A percentile compares a stretch with the other conserved stretches of the same genome.
Conservation (phyloP, 352 stramenopile genomes). For the Phytophthora ramorum region DNA sequence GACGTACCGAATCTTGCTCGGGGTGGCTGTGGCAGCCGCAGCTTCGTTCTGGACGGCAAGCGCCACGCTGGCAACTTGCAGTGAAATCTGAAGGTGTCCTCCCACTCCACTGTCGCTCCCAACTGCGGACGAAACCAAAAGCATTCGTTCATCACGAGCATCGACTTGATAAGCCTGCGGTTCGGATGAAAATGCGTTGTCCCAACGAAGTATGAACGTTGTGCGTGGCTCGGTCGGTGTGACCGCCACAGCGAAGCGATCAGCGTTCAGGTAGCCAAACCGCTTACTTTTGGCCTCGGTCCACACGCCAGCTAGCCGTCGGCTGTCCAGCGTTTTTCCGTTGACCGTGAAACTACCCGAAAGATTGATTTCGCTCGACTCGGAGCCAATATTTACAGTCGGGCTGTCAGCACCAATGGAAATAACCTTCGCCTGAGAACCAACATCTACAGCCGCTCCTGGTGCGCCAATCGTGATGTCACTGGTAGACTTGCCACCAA, state of each 20-base stretch:
- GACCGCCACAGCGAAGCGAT: slow-evolving; percentile 27
- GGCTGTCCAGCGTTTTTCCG: slow-evolving; percentile 45
- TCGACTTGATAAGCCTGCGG: slow-evolving; percentile 33
- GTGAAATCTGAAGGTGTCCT: slow-evolving; percentile 38
- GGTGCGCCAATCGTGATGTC: slow-evolving; percentile 44
- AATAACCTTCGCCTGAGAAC: slow-evolving; percentile 29
- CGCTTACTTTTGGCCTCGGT: slow-evolving; percentile 10
- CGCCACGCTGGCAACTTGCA: slow-evolving; percentile 40
- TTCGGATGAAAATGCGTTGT: slow-evolving; percentile 39
- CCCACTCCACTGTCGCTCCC: not conserved
- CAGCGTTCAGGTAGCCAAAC: slow-evolving; percentile 49
- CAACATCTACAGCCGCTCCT: slow-evolving; percentile 36
- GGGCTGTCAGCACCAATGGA: slow-evolving; percentile 39
- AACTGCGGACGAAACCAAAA: slow-evolving; percentile 10
- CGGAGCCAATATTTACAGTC: slow-evolving; percentile 48
- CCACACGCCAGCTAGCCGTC: slow-evolving; percentile 27
- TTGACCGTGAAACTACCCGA: slow-evolving; percentile 65
- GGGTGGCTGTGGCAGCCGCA: not conserved
- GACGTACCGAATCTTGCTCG: slow-evolving; percentile 49
- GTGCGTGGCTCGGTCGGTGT: not conserved
- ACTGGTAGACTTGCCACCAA: slow-evolving; percentile 45
- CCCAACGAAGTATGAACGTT: slow-evolving; percentile 44
- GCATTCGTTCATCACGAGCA: slow-evolving; percentile 25
- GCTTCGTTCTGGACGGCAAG: slow-evolving; percentile 22
- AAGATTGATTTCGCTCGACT: slow-evolving; percentile 41